Evolutionary conservation across 129 eudicot species (phyloP), one percentile per base, ranked within the genome.

Genomic region (Arctium minus): DNA sequence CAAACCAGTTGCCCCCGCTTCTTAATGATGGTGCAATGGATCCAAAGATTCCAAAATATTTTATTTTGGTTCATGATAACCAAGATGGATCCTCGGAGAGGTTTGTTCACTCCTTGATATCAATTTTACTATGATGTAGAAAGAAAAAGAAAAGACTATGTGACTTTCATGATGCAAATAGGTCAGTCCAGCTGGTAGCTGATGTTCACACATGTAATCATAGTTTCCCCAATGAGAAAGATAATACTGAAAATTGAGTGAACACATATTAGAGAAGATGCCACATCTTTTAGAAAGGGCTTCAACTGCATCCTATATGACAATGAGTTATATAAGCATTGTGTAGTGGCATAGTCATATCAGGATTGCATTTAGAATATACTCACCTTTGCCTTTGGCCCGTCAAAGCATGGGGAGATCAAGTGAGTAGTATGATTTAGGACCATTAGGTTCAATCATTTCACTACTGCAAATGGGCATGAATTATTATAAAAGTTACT

Each of bases 1-100:
- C 82, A 62, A 87, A 88, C 79, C 92, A 91, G 88, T 83, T 93
- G 87, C 98, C 99, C 44, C 73, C 94, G 8, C 92, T 96, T 88
- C 87, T 96, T 40, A 96, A 82, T 56, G 95, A 91, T 75, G 99
- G 99, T 77, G 83, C 91, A 42, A 96, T 93, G 99, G 99, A 96
- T 89, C 97, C 98, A 44, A 93, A 93, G 83, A 91, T 96, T 87
- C 88, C 88, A 62, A 96, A 91, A 87, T 90, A 89, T 83, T 96
- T 81, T 86, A 65, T 96, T 76, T 79, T 96, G 87, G 84, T 96
- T 77, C 99, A 96, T 56, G 99, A 96, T 82, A 90, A 90, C 84
- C 92, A 85, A 80, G 97, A 91, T 40, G 96, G 94, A 79, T 30
- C 89, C 11, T 32, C 83, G 36, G 98, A 93, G 77, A 89, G 89